phyloP scores from a whole-genome alignment of 768 basidiomycete species.

The Mycena galericulata region DNA sequence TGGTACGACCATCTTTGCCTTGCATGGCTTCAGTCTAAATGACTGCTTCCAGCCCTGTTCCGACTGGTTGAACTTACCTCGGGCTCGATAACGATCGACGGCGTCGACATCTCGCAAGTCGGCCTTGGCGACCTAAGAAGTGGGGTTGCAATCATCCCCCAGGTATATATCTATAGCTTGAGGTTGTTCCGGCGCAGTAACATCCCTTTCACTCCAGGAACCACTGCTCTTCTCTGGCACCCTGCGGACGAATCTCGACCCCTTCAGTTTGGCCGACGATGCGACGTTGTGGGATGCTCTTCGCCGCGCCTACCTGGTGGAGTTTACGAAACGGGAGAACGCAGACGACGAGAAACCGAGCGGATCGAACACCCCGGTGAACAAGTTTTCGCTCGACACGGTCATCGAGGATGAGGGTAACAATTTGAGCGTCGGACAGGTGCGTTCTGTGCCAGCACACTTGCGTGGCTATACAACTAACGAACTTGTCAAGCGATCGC shows the following conservation, averaged over 20 bases:
- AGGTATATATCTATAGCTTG: too few relatives aligned
- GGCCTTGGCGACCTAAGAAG: too few relatives aligned
- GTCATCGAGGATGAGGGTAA: constrained; percentile 88
- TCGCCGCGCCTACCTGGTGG: constrained; percentile 85
- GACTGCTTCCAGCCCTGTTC: too few relatives aligned
- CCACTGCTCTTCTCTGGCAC: constrained; percentile 80
- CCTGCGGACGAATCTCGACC: constrained; percentile 89
- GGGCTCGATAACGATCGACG: too few relatives aligned
- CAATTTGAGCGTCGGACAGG: constrained; percentile 84
- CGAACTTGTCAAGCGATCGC: constrained; percentile 65
- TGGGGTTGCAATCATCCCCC: too few relatives aligned
- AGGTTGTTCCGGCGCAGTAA: too few relatives aligned
- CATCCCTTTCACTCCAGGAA: too few relatives aligned
- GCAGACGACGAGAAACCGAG: constrained; percentile 50
- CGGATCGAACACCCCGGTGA: constrained; percentile 59
- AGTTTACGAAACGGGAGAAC: constrained; percentile 50
- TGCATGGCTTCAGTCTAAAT: constrained; percentile 6
- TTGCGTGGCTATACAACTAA: constrained; percentile 31
- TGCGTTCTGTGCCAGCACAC: constrained; percentile 36
- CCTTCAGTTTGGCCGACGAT: constrained; percentile 86
- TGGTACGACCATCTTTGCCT: neutral
- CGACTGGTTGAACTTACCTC: too few relatives aligned
- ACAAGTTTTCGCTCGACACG: constrained; percentile 86
- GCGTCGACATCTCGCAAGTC: too few relatives aligned
- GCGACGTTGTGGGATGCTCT: constrained; percentile 89